Percentiles rank a stretch among this genome's conserved stretches.
These are phyloP conservation scores for Cryptococcus sp. DNA, from an alignment of 1,284 basidiomycete genomes.

Conservation along the genomic window DNA sequence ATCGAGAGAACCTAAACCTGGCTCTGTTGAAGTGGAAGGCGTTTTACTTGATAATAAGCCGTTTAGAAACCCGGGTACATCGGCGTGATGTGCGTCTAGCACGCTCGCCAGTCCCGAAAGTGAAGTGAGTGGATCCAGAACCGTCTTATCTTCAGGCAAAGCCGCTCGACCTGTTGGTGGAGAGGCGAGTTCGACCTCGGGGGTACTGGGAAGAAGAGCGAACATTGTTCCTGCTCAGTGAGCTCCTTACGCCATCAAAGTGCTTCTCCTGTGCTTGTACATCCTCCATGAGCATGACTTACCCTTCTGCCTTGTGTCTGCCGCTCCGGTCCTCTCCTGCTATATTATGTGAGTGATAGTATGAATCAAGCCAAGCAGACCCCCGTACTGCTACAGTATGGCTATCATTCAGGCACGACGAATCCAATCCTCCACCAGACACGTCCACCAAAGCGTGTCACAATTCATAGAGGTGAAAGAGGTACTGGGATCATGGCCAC, in stretches of 20 bases:
- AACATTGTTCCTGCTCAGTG: not conserved
- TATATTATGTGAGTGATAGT: too few relatives aligned
- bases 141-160: not conserved
- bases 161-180: slow-evolving; percentile 1
- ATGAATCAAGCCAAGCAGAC: too few relatives aligned
- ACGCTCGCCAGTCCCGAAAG: slow-evolving; percentile 33
- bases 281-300: not conserved
- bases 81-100: slow-evolving; percentile 35
- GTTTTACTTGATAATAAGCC: slow-evolving; percentile 25
- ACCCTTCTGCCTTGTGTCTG: too few relatives aligned
- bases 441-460: too few relatives aligned
- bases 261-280: not conserved
- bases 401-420: too few relatives aligned
- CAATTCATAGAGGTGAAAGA: too few relatives aligned
- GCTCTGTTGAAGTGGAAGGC: slow-evolving; percentile 12
- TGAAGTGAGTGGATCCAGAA: slow-evolving; percentile 20
- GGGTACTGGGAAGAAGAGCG: too few relatives aligned
- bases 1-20: slow-evolving; percentile 65
- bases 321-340: too few relatives aligned
- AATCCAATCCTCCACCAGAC: too few relatives aligned
- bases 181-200: slow-evolving; percentile 5
- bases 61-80: slow-evolving; percentile 46
- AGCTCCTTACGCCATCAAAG: slow-evolving; percentile 57
- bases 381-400: too few relatives aligned
- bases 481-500: too few relatives aligned